Percentiles rank a stretch among this genome's conserved stretches.
These are phyloP conservation scores for Seminavis robusta DNA, from an alignment of 108 stramenopile genomes.

Conservation along the genomic window DNA sequence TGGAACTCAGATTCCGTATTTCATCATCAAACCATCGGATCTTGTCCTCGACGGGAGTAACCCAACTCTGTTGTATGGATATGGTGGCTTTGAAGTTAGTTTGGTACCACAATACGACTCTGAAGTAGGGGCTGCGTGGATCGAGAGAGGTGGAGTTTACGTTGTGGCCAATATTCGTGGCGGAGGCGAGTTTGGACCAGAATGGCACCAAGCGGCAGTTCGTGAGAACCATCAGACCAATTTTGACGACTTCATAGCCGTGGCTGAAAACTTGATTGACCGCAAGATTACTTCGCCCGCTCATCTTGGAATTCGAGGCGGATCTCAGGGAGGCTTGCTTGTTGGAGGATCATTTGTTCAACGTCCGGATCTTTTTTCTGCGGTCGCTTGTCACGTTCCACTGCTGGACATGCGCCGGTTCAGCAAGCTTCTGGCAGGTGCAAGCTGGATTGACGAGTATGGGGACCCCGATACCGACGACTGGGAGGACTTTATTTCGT, in stretches of 20 bases:
- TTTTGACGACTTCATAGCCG: constrained; percentile 90
- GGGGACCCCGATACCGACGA: constrained; percentile 87
- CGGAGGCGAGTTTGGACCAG: constrained; percentile 76
- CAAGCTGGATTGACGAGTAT: constrained; percentile 93
- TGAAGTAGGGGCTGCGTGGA: constrained; percentile 54
- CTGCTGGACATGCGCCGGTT: constrained; percentile 84
- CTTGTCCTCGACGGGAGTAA: constrained; percentile 15
- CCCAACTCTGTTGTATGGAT: constrained; percentile 57
- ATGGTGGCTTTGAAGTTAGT: constrained; percentile 90
- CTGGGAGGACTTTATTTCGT: constrained; percentile 70
- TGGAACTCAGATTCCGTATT: constrained; percentile 67
- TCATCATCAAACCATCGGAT: constrained; percentile 30
- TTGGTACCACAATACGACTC: constrained; percentile 69
- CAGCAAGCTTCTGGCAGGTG: constrained; percentile 55
- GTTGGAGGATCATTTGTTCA: constrained; percentile 74
- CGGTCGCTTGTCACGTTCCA: constrained; percentile 86
- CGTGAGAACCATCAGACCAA: constrained; percentile 62
- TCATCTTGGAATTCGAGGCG: constrained; percentile 87
- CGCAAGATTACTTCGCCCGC: constrained; percentile 59
- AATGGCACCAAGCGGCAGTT: constrained; percentile 76
- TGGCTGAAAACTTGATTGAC: constrained; percentile 71
- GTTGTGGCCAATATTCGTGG: constrained; percentile 90
- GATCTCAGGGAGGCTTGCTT: constrained; percentile 91
- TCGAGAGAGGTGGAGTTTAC: constrained; percentile 79
- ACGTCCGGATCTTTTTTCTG: constrained; percentile 90